Percentiles rank a stretch among this genome's conserved stretches.
Evolutionary conservation across 495 filamentous ascomycete genomes (phyloP).

Genomic region (Bathelium albidoporum): DNA sequence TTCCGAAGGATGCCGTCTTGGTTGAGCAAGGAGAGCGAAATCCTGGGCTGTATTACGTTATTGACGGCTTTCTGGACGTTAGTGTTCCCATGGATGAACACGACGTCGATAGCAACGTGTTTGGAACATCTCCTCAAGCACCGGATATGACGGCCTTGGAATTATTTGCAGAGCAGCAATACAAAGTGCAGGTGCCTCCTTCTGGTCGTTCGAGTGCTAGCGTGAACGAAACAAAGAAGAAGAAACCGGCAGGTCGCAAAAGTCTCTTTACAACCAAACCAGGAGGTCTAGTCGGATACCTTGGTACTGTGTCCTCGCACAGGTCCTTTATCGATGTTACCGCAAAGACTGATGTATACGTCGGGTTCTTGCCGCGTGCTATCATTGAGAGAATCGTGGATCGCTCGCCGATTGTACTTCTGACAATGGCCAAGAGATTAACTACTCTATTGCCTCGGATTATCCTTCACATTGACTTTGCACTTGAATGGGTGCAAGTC

Average conservation of each 20-base stretch:
- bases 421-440: conserved; percentile 91
- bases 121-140: conserved; percentile 21
- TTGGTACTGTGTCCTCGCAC: conserved; percentile 87
- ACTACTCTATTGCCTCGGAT: conserved; percentile 83
- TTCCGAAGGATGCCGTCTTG: conserved; percentile 87
- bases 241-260: conserved; percentile 43
- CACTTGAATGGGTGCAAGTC: conserved; percentile 95
- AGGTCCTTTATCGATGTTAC: conserved; percentile 93
- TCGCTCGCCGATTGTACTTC: conserved; percentile 75
- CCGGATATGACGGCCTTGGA: conserved; percentile 20
- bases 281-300: conserved; percentile 86
- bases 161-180: conserved; percentile 35
- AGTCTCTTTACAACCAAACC: conserved; percentile 91
- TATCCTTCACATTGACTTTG: conserved; percentile 95
- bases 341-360: conserved; percentile 96
- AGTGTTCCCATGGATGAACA: conserved; percentile 55
- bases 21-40: conserved; percentile 95
- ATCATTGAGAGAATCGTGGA: conserved; percentile 90
- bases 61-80: conserved; percentile 94
- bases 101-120: conserved; percentile 22
- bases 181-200: conserved; percentile 25
- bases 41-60: conserved; percentile 93
- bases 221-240: conserved; percentile 36
- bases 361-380: conserved; percentile 80
- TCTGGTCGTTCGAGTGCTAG: conserved; percentile 8